These are phyloP conservation scores for Tylopilus intermedius DNA, from an alignment of 768 basidiomycete genomes.

Conservation along the genomic window DNA sequence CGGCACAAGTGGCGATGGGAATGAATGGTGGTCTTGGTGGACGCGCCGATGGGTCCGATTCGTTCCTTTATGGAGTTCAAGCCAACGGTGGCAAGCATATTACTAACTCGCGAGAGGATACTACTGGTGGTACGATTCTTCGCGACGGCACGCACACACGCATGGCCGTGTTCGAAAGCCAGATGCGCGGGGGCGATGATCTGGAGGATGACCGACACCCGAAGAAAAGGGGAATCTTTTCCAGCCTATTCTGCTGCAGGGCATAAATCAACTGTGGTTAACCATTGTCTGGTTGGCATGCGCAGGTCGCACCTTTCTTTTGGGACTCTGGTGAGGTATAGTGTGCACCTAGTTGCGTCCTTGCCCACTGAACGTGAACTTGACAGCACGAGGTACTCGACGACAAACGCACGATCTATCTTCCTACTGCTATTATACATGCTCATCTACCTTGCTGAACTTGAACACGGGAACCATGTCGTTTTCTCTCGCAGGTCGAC, in stretches of 20 bases:
- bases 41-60: slow-evolving; percentile 57
- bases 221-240: slow-evolving; percentile 58
- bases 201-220: slow-evolving; percentile 63
- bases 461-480: slow-evolving; percentile 22
- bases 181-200: slow-evolving; percentile 54
- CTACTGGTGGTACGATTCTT: slow-evolving; percentile 38
- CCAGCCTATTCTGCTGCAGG: slow-evolving; percentile 64
- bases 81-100: slow-evolving; percentile 44
- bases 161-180: slow-evolving; percentile 68
- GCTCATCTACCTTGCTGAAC: slow-evolving; percentile 31
- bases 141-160: slow-evolving; percentile 36
- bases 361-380: background rate
- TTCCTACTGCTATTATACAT: slow-evolving; percentile 31
- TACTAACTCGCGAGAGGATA: slow-evolving; percentile 49
- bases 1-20: slow-evolving; percentile 33
- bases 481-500: slow-evolving; percentile 30
- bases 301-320: slow-evolving; percentile 28
- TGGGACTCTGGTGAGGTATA: slow-evolving; percentile 22
- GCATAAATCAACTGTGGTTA: slow-evolving; percentile 38
- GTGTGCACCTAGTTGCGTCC: background rate
- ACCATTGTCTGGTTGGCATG: slow-evolving; percentile 20
- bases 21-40: slow-evolving; percentile 38
- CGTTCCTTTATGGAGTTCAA: slow-evolving; percentile 59
- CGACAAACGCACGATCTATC: slow-evolving; percentile 32
- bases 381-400: slow-evolving; percentile 26